Conservation (phyloP, 2,329 filamentous ascomycete genomes). For the Ophiocordyceps camponoti-floridani region DNA sequence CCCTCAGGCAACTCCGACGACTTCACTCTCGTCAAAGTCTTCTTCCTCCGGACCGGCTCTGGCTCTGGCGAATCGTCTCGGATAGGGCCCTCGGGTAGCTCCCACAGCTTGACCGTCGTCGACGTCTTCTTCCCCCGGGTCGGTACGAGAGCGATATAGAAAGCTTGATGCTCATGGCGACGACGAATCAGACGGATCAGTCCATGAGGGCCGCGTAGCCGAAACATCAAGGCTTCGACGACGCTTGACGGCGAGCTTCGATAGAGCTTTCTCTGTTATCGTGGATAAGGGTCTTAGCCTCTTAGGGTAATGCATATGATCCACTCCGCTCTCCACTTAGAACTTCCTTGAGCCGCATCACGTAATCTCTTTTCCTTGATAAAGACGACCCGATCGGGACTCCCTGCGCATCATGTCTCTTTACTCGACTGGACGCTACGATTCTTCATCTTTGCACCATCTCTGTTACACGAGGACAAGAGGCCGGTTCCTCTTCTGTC, state of each 20-base stretch:
- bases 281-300: too few relatives aligned
- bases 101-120: too few relatives aligned
- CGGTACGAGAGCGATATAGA: not conserved
- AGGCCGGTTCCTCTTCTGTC: slow-evolving; percentile 16
- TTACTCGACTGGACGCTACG: not conserved
- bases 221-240: slow-evolving; percentile 5
- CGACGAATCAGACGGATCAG: not conserved
- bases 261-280: too few relatives aligned
- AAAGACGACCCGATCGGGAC: not conserved
- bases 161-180: not conserved
- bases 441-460: not conserved
- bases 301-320: too few relatives aligned
- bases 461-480: slow-evolving; percentile 1
- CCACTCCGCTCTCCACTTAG: too few relatives aligned
- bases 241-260: not conserved
- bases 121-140: too few relatives aligned
- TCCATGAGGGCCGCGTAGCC: not conserved
- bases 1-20: too few relatives aligned
- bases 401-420: not conserved
- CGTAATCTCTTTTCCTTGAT: too few relatives aligned
- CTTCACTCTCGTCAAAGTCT: too few relatives aligned
- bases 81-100: not conserved
- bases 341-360: too few relatives aligned
- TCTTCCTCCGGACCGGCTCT: too few relatives aligned
- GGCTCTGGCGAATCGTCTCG: too few relatives aligned